Evolutionary conservation across 2,329 filamentous ascomycete genomes (phyloP), one percentile per base, ranked within the genome.

Genomic region (Alternaria tenuissima): DNA sequence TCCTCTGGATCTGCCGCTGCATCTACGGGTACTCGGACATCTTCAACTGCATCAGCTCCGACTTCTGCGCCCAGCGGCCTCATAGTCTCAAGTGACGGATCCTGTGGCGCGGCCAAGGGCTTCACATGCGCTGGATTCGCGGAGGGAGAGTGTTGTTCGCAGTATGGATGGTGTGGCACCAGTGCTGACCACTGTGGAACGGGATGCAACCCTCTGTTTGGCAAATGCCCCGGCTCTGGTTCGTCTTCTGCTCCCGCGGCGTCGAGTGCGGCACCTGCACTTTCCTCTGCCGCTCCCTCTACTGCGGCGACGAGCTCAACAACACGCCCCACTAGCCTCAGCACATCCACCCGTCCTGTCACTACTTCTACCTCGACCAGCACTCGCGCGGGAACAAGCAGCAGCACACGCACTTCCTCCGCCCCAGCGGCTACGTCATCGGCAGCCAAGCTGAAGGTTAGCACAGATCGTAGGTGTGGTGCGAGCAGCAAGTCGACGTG

Each of bases 81-180:
- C 4, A 60, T 58, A 1, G 53, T 64, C 6, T 62, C 65, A 3
- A 39, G 32, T 3, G 65, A 67, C 26, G 66, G 63, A 7, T 59
- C 60, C 11, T 67, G 63, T 42, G 65, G 63, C 9, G 61, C 58
- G 1, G 51, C 41, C 3, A 61, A 61, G 7, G 65, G 61, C 4
- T 67, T 63, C 26, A 55, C 61, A 0, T 71, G 68, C 32, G 18
- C 46, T 20, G 68, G 67, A 5, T 67, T 60, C 24, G 42, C 48
- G 5, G 28, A 61, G 6, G 67, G 68, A 42, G 61, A 65, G n/a
- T 71, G 68, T 55, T 71, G 68, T 58, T 67, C 62, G 3, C 49
- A 58, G 49, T 67, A 65, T 20, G 65, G 64, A 1, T 65, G 55
- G 57, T 66, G 64, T 30, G 64, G 64, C n/a, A 39, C 34, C 18